A percentile compares a stretch with the other conserved stretches of the same genome.
Evolutionary conservation across 1,284 basidiomycete species (phyloP).

Genomic region (Ustilago loliicola): DNA sequence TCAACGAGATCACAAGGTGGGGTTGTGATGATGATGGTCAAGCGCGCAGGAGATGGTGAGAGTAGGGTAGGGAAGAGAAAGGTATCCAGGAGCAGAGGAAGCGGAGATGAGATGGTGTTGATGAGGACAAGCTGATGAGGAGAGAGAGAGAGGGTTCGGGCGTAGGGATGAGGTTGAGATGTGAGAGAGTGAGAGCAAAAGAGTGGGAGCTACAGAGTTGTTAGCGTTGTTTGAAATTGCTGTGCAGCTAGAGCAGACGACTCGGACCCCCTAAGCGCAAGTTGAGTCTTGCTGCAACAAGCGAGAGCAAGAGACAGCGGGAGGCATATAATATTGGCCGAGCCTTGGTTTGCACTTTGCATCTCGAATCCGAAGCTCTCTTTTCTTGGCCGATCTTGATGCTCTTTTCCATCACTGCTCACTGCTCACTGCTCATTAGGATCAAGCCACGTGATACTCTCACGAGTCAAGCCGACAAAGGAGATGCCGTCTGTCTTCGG

Average conservation of each 20-base stretch:
- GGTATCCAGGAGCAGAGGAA: neutral
- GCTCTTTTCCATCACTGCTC: no score
- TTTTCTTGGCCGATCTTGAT: neutral
- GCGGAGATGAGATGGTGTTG: slow-evolving; percentile 2
- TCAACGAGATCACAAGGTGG: neutral
- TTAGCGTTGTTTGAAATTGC: slow-evolving; percentile 1
- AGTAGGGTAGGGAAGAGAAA: neutral
- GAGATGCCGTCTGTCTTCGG: no score
- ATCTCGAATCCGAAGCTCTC: neutral
- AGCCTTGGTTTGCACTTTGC: neutral
- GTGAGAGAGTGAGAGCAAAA: neutral
- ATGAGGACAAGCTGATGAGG: neutral
- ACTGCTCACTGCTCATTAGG: no score
- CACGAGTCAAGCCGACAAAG: no score
- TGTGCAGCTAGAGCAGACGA: neutral
- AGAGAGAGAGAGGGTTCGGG: neutral
- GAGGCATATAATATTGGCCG: slow-evolving; percentile 5
- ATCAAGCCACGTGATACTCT: no score
- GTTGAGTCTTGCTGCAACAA: neutral
- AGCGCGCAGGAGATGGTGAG: neutral
- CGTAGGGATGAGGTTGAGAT: neutral
- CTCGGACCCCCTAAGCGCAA: slow-evolving; percentile 1
- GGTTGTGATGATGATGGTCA: neutral
- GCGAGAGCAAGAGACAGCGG: neutral
- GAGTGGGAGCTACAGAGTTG: neutral